Evolutionary conservation across 2,329 filamentous ascomycete species (phyloP), one percentile per base, ranked within the genome.

Genomic region (Arachnomyces sp.): DNA sequence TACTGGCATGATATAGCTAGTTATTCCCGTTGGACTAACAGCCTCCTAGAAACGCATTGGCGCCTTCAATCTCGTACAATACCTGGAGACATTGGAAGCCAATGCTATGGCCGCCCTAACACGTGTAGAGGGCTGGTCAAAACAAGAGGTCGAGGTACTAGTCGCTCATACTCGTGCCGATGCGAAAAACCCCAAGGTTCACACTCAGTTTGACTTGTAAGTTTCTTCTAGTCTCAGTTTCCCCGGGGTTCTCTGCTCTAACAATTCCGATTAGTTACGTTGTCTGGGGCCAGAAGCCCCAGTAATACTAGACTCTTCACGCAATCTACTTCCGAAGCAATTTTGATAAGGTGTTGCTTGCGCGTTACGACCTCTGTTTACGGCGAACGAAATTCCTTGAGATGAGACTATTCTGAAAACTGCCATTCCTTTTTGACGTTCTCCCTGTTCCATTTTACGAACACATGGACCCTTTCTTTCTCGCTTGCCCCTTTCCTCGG

Each of bases 141-240:
- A 34, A 4, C 57, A 62, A 13, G 50, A 56, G 40, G 49, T 63
- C 17, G 48, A 57, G 18, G 47, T 55, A 2, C 51, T 63, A 14
- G 44, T 64, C 9, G 49, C 52, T 4, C 49, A 59, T 14, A 53
- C 61, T 0, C 49, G 59, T 28, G 56, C 50, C 17, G 59, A 64
- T 39, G 48, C 61, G 44, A 48, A 49, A 37, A 51, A 61, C 39
- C 49, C 47, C 7, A 54, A 46, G 30, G 52, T 60, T 30, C 61
- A 64, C 45, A 48, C 49, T 11, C 52, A 56, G 34, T 53, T 48
- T 40, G 45, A 55, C 39, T 52, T 57, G 50, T 54, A 45, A 20
- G 47, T 52, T 28, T 44, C 28, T 28, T 31, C 13, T 31, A 14
- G n/a, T n/a, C 14, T 17, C 25, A 38, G 9, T 13, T 18, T 17